Evolutionary conservation across 2,329 filamentous ascomycete genomes (phyloP), one percentile per base, ranked within the genome.

Genomic region (Zymoseptoria passerinii): DNA sequence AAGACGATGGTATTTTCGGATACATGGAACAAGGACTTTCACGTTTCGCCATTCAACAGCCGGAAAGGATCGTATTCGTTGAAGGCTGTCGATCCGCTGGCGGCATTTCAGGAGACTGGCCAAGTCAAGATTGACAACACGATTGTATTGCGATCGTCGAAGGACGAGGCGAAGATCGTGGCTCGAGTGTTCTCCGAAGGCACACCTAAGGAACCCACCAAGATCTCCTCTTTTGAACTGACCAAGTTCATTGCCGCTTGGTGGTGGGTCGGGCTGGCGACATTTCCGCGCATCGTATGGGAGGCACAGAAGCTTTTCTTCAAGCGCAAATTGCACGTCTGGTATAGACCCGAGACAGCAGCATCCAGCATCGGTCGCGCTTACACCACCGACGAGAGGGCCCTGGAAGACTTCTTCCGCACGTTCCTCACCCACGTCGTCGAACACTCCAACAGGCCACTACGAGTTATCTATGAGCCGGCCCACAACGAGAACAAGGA

Each of bases 1-100:
- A 65, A 66, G 49, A 55, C 59, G 1, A 53, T 64, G 18, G 62
- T 70, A 4, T 80, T 85, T 67, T 78, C 73, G 16, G 76, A 80
- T 19, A 73, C 74, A 0, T 88, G 84, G 82, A 71, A 75, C 5
- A 91, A 92, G 65, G 86, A 89, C 63, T 89, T 91, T 63, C 87
- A 90, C 67, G 85, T 90, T 18, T 90, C 86, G 1, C 85, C 86
- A 0, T 91, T 91, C 77, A 91, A 88, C 68, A 76, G 76, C 50
- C 69, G 78, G 28, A 76, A 79, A 61, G 77, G 77, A 1, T 73
- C 72, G 0, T 81, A 81, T 65, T 73, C 75, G 1, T 68, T 80
- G 7, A 73, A 74, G 58, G 77, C 78, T 2, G 63, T 72, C 3
- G 74, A 81, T 61, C 78, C 78, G 2, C 72, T 80, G 20, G 68